Conservation (phyloP, 2,329 filamentous ascomycete species). For the Microthyrium microscopicum region DNA sequence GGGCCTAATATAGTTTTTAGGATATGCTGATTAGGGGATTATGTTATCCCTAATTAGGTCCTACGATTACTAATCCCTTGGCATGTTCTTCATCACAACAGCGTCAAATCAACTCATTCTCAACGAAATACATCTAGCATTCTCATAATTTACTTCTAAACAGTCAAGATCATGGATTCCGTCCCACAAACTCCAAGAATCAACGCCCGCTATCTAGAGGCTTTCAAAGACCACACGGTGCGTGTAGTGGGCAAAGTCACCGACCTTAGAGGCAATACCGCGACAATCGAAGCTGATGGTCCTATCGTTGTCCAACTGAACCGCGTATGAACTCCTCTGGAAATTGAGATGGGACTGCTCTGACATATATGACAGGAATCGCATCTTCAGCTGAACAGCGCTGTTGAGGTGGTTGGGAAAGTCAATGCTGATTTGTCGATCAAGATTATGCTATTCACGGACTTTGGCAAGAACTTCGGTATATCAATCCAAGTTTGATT, state of each 20-base stretch:
- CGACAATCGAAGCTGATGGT: conserved; percentile 64
- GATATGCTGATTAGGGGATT: too few species aligned
- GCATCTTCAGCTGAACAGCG: conserved; percentile 52
- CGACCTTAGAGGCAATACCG: conserved; percentile 65
- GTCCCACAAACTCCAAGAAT: conserved; percentile 76
- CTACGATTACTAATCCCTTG: too few species aligned
- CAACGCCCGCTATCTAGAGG: conserved; percentile 61
- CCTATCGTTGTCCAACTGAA: conserved; percentile 59
- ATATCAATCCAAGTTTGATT: conserved; percentile 29
- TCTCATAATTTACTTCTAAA: too few species aligned
- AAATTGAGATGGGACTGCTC: background rate
- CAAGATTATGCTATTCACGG: conserved; percentile 51
- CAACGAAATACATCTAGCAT: too few species aligned
- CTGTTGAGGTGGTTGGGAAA: conserved; percentile 64
- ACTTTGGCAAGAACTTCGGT: conserved; percentile 56
- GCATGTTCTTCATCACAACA: too few species aligned
- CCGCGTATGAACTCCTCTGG: conserved; percentile 39
- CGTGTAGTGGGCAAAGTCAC: conserved; percentile 75
- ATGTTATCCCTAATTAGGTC: too few species aligned
- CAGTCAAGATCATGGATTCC: too few species aligned
- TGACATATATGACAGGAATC: conserved; percentile 37
- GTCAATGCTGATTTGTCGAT: conserved; percentile 58
- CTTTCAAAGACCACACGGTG: conserved; percentile 54
- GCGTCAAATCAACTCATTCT: too few species aligned
- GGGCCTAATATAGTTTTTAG: too few species aligned